Evolutionary conservation across 176 grass and related monocot genomes (phyloP), one percentile per base, ranked within the genome.

Genomic region (Eleusine coracana): DNA sequence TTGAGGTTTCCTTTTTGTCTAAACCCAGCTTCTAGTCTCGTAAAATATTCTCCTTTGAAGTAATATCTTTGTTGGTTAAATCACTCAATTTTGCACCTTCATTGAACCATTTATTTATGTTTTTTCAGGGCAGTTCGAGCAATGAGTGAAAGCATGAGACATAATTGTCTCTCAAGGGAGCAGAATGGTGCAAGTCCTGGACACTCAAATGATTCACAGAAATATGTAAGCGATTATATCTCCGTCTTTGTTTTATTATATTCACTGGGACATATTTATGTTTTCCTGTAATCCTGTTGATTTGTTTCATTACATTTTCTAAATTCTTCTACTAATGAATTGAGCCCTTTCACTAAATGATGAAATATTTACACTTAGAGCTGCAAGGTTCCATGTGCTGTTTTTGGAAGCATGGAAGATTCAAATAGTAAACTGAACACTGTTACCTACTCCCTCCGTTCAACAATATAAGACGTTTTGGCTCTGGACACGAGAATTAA

Each of bases 91-190:
- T 37, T 25, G 27, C 54, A 62, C 29, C 40, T 60, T 78, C 16
- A 66, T 25, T 16, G 21, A 74, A 66, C 27, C 48, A 75, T 66
- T 13, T 38, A 45, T 44, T 70, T 42, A 1, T 70, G 38, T 16
- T 66, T 84, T 67, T 79, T 76, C 83, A 98, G 96, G 45, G 85
- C 90, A 61, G 96, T 98, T 66, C 82, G 87, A 85, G 96, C 87
- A 71, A 95, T 98, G 89, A 93, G 90, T 84, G 96, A 98, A 88
- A 91, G 86, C 86, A 85, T 95, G 87, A 90, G 87, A 86, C 87
- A 90, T 63, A 93, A 87, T 78, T 89, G 89, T 42, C 75, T 86
- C 63, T 77, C 89, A 65, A 93, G 80, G 61, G 87, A 74, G 66
- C 88, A 85, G 29, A 85, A 78, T 79, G 92, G 91, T 86, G 88